These are phyloP conservation scores for Colletotrichum cereale DNA, from an alignment of 2,329 filamentous ascomycete genomes.

Conservation along the genomic window DNA sequence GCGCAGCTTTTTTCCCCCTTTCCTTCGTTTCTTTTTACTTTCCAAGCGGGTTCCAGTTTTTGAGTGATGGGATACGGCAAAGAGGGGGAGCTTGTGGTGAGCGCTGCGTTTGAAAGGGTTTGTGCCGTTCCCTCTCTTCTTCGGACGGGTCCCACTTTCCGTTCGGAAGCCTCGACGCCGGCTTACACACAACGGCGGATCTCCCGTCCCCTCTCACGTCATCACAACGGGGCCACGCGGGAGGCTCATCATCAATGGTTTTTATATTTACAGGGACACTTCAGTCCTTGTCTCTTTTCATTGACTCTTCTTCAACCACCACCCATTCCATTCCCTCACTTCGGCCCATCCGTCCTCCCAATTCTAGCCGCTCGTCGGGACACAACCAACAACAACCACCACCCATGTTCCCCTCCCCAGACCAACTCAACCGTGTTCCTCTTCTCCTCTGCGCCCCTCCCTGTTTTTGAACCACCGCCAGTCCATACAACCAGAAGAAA, in stretches of 20 bases:
- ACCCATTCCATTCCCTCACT: background rate
- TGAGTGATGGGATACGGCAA: background rate
- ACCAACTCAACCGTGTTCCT: background rate
- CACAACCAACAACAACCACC: background rate
- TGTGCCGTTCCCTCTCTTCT: background rate
- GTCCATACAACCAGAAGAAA: constrained; percentile 19
- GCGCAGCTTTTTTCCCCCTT: background rate
- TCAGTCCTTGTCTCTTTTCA: background rate
- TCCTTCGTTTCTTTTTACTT: background rate
- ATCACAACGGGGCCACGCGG: background rate
- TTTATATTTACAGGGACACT: constrained; percentile 10
- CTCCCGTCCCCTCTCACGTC: background rate
- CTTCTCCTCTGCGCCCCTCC: background rate
- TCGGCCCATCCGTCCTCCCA: background rate
- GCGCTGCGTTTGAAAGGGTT: background rate
- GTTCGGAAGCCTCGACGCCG: background rate
- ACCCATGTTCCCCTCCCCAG: background rate
- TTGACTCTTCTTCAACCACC: background rate
- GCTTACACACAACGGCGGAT: background rate
- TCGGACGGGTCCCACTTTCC: background rate
- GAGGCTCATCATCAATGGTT: constrained; percentile 17
- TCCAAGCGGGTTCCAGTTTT: background rate
- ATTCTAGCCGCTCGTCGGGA: constrained; percentile 1
- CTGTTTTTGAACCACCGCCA: background rate
- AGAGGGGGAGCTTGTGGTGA: background rate